A percentile compares a stretch with the other conserved stretches of the same genome.
These are phyloP conservation scores for Hortaea werneckii DNA, from an alignment of 2,329 filamentous ascomycete species.

Conservation along the genomic window DNA sequence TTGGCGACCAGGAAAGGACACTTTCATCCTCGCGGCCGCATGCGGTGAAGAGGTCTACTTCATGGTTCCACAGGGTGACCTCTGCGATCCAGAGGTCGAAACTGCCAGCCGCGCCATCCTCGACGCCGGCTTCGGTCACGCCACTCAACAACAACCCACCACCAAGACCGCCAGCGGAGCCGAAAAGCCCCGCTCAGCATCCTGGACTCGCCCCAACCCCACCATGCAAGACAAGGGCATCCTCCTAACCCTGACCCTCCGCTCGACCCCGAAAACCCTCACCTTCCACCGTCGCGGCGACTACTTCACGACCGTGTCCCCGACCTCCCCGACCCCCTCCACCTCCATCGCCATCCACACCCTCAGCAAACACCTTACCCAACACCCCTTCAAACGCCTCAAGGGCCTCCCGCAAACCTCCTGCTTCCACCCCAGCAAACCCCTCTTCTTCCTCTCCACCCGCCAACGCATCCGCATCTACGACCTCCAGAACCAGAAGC, in stretches of 20 bases:
- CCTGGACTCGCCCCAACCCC: constrained; percentile 70
- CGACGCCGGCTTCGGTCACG: constrained; percentile 88
- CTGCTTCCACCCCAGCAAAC: constrained; percentile 87
- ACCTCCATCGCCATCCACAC: constrained; percentile 90
- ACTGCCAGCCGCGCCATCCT: constrained; percentile 64
- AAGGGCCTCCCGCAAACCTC: constrained; percentile 75
- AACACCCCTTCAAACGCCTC: constrained; percentile 77
- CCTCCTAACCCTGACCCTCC: constrained; percentile 68
- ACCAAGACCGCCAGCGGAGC: constrained; percentile 39
- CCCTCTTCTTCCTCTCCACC: constrained; percentile 92
- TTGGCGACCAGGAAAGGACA: constrained; percentile 79
- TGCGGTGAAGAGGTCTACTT: constrained; percentile 79
- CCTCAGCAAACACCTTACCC: constrained; percentile 85
- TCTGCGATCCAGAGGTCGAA: constrained; percentile 41
- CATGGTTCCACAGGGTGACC: constrained; percentile 48
- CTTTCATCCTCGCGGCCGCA: constrained; percentile 71
- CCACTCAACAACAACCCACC: constrained; percentile 52
- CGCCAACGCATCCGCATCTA: constrained; percentile 89
- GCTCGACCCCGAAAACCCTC: constrained; percentile 61
- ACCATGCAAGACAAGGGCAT: constrained; percentile 69
- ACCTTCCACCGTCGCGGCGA: constrained; percentile 91
- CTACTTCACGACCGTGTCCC: constrained; percentile 86
- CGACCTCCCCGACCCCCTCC: constrained; percentile 53
- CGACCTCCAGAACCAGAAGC: constrained; percentile 80
- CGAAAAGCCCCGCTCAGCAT: constrained; percentile 63